Evolutionary conservation across 2,329 filamentous ascomycete genomes (phyloP), one percentile per base, ranked within the genome.

Genomic region (Trichoderma polysporum): DNA sequence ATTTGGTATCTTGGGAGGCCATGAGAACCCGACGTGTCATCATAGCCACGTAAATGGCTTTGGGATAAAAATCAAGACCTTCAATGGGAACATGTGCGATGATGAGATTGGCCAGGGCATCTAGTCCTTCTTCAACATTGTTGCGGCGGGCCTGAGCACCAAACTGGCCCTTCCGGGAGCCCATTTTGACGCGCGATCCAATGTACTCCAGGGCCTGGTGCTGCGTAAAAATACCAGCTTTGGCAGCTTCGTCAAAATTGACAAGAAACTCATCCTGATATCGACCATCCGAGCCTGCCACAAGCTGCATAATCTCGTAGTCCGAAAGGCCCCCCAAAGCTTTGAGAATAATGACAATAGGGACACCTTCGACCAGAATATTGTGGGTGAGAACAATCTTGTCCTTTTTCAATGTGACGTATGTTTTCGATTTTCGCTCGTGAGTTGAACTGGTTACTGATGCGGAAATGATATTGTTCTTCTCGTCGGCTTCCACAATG

Each of bases 381-480:
- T 99, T 99, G 81, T 99, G 95, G 70, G 92, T 90, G 52, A 99
- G 85, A 68, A 90, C 90, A 68, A 99, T 92, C 59, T 91, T 88
- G 65, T 97, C 94, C 78, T 98, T 98, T 81, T 98, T 98, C 63
- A 97, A 82, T 15, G 94, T 87, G 60, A 99, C 93, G 73, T 98
- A 97, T 65, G 93, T 97, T 82, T 99, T 99, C 12, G 95, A 97
- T 79, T 98, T 97, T 73, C 96, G 88, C 78, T 98, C 95, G 78
- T 97, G 93, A 1, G 96, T 98, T 33, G 95, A 97, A 87, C 94
- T 96, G 8, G 94, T 99, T 33, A 98, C 95, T 1, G 95, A 98
- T 41, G 96, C 95, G 72, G 94, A 92, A 66, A 98, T 94, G 70
- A 97, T 89, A 68, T 91, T 91, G 79, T 97, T 98, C 81, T 97